Evolutionary conservation across 495 filamentous ascomycete species (phyloP).

Genomic region (Venustampulla echinocandica): DNA sequence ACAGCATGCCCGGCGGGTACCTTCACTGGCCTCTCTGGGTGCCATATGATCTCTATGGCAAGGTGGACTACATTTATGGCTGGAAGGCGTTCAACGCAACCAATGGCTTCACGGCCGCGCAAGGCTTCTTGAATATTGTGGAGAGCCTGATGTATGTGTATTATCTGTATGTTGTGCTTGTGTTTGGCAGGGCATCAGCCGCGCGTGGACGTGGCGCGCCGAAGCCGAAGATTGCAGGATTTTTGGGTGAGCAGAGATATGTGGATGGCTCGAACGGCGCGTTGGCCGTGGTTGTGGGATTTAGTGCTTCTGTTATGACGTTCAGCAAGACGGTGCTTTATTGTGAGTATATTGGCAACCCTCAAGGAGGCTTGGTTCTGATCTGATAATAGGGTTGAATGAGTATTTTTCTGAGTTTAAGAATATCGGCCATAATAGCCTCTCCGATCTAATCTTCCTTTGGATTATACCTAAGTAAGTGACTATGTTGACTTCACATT

Average conservation of each 20-base stretch:
- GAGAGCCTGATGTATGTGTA: slow-evolving; percentile 63
- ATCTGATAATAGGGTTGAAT: slow-evolving; percentile 52
- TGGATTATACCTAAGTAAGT: slow-evolving; percentile 82
- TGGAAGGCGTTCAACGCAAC: slow-evolving; percentile 61
- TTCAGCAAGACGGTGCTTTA: slow-evolving; percentile 83
- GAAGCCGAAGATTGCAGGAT: slow-evolving; percentile 32
- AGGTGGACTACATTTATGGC: slow-evolving; percentile 78
- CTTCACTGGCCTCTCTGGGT: slow-evolving; percentile 68
- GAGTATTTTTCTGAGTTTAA: slow-evolving; percentile 70
- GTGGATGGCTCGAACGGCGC: slow-evolving; percentile 52
- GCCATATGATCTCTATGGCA: slow-evolving; percentile 76
- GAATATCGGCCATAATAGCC: slow-evolving; percentile 69
- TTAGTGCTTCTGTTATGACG: slow-evolving; percentile 67
- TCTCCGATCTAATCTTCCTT: slow-evolving; percentile 46
- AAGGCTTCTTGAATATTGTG: slow-evolving; percentile 61
- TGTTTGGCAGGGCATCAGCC: slow-evolving; percentile 32
- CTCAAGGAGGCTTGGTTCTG: too few species aligned
- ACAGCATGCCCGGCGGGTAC: slow-evolving; percentile 71
- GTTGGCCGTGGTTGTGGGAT: slow-evolving; percentile 57
- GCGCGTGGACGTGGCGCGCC: slow-evolving; percentile 30
- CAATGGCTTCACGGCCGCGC: slow-evolving; percentile 76
- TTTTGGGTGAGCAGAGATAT: slow-evolving; percentile 40
- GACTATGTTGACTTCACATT: not conserved
- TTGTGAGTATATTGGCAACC: too few species aligned
- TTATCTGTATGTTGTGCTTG: slow-evolving; percentile 57